Percentiles rank a stretch among this genome's conserved stretches.
Conservation (phyloP, 2,329 filamentous ascomycete genomes). For the Alternaria viburni region DNA sequence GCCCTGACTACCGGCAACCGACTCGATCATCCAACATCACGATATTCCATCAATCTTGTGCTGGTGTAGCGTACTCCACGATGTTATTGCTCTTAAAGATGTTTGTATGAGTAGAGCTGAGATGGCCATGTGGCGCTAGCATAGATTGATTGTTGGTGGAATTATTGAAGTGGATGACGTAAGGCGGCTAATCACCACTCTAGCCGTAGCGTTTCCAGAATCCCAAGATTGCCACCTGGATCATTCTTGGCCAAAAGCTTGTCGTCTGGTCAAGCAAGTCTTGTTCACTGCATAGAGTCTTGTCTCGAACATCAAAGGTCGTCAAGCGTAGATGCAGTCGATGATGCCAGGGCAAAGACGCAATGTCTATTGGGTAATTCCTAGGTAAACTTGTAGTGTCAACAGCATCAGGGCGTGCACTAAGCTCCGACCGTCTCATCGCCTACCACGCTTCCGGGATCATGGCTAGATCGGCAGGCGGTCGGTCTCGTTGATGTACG, state of each 20-base stretch:
- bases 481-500: not conserved
- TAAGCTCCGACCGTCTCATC: not conserved
- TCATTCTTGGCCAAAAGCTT: constrained; percentile 9
- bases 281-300: not conserved
- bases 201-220: not conserved
- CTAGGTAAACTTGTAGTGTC: not conserved
- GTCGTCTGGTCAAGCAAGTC: constrained; percentile 6
- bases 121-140: not conserved
- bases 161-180: not conserved
- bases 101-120: not conserved
- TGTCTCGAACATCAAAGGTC: not conserved
- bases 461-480: not conserved
- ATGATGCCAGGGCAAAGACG: not conserved
- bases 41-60: not conserved
- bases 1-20: not conserved
- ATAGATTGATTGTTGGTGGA: not conserved
- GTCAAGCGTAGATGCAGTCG: not conserved
- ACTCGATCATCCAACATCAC: not conserved
- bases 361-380: not conserved
- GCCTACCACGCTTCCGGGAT: not conserved
- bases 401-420: not conserved
- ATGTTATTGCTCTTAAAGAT: not conserved
- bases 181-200: constrained; percentile 2
- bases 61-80: not conserved
- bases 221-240: not conserved